Percentiles rank a stretch among this genome's conserved stretches.
Conservation (phyloP, 352 stramenopile species). For the Pythium coloratum region DNA sequence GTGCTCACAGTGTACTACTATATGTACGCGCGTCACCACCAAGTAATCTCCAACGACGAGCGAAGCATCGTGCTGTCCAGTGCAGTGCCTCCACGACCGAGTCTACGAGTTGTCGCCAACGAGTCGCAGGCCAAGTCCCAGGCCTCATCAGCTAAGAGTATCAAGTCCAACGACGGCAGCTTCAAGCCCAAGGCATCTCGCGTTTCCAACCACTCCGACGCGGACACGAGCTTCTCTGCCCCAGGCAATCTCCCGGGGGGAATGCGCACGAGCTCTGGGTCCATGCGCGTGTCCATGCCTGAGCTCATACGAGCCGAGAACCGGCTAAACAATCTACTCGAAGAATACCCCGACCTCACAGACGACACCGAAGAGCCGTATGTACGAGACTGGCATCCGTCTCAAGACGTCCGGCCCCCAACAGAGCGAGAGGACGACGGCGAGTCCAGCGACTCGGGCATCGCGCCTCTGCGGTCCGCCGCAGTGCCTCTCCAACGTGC, state of each 20-base stretch:
- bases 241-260: neutral
- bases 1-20: slow-evolving; percentile 24
- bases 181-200: neutral
- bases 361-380: slow-evolving; percentile 13
- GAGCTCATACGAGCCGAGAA: slow-evolving; percentile 15
- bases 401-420: neutral
- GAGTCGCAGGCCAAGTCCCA: neutral
- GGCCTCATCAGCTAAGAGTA: neutral
- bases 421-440: neutral
- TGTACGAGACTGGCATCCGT: slow-evolving; percentile 1
- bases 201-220: neutral
- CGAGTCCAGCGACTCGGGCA: neutral
- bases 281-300: slow-evolving; percentile 1
- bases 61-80: slow-evolving; percentile 18
- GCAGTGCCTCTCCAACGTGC: neutral
- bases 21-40: slow-evolving; percentile 7
- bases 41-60: slow-evolving; percentile 29
- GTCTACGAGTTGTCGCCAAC: neutral
- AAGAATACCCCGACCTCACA: slow-evolving; percentile 8
- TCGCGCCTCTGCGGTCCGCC: neutral
- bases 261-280: slow-evolving; percentile 1
- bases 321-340: slow-evolving; percentile 7
- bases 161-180: neutral
- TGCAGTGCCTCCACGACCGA: neutral
- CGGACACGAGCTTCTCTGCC: neutral